A percentile compares a stretch with the other conserved stretches of the same genome.
These are phyloP conservation scores for Achaetomium macrosporum DNA, from an alignment of 2,329 filamentous ascomycete genomes.

Conservation along the genomic window DNA sequence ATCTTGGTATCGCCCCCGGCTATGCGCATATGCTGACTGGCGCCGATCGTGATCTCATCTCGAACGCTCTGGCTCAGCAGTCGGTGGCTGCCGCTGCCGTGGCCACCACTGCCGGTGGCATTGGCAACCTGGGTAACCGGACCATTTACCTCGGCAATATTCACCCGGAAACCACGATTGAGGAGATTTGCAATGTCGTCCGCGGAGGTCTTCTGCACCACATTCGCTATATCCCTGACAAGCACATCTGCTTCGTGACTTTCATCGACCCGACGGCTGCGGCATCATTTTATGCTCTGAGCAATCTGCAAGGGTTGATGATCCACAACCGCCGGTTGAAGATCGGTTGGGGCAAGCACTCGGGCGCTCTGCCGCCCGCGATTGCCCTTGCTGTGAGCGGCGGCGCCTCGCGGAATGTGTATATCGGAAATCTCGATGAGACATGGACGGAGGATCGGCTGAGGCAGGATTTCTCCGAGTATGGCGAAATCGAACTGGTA, in stretches of 20 bases:
- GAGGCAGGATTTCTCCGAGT: constrained; percentile 94
- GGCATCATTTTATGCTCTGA: constrained; percentile 94
- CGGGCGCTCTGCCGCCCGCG: constrained; percentile 87
- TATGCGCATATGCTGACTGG: constrained; percentile 96
- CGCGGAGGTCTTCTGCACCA: constrained; percentile 92
- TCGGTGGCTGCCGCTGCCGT: constrained; percentile 95
- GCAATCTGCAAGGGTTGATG: constrained; percentile 96
- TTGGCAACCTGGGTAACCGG: constrained; percentile 94
- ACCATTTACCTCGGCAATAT: constrained; percentile 99
- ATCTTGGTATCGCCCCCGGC: constrained; percentile 91
- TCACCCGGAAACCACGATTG: constrained; percentile 96
- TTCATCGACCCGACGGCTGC: constrained; percentile 98
- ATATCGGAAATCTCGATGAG: constrained; percentile 95
- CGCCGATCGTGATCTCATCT: constrained; percentile 93
- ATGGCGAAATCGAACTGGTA: constrained; percentile 94
- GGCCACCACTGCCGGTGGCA: constrained; percentile 90
- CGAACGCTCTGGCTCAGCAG: constrained; percentile 91
- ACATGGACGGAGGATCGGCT: constrained; percentile 95
- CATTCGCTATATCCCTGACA: constrained; percentile 98
- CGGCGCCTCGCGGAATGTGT: constrained; percentile 96
- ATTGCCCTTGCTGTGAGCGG: constrained; percentile 95
- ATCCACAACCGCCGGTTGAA: constrained; percentile 97
- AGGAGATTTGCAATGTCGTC: constrained; percentile 99
- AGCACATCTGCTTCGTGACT: constrained; percentile 99
- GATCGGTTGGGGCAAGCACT: constrained; percentile 99